These are phyloP conservation scores for Ogataea trehalophila DNA, from an alignment of 805 yeast species.

Conservation along the genomic window DNA sequence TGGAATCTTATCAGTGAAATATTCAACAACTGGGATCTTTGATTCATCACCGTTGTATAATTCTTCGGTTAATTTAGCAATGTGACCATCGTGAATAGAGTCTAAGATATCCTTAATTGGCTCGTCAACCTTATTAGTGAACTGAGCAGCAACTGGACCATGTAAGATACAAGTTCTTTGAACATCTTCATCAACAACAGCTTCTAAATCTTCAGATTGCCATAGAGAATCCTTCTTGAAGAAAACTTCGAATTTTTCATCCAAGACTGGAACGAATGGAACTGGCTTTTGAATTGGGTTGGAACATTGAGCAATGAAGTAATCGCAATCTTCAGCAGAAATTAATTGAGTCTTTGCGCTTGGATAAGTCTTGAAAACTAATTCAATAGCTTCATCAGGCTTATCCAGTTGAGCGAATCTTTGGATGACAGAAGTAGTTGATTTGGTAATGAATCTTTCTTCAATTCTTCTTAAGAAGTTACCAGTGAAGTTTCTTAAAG, in stretches of 20 bases:
- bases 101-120: conserved; percentile 91
- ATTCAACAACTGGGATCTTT: conserved; percentile 81
- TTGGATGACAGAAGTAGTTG: conserved; percentile 68
- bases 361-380: conserved; percentile 65
- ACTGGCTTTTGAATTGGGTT: conserved; percentile 93
- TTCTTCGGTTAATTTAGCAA: conserved; percentile 60
- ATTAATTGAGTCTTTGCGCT: conserved; percentile 75
- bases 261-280: conserved; percentile 94
- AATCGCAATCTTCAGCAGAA: conserved; percentile 93
- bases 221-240: conserved; percentile 98
- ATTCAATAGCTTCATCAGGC: conserved; percentile 58
- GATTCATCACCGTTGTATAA: conserved; percentile 67
- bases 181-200: conserved; percentile 93
- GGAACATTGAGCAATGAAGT: conserved; percentile 76
- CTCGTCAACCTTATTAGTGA: conserved; percentile 79
- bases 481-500: conserved; percentile 84
- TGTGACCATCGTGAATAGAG: conserved; percentile 85
- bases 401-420: conserved; percentile 60
- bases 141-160: conserved; percentile 98
- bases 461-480: conserved; percentile 89
- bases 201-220: conserved; percentile 97
- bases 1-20: conserved; percentile 69
- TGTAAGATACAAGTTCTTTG: conserved; percentile 98
- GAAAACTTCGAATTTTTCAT: conserved; percentile 90
- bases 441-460: conserved; percentile 76